Base-by-base conservation (phyloP, 345 rosid genomes). In the Lepidium didymum region DNA sequence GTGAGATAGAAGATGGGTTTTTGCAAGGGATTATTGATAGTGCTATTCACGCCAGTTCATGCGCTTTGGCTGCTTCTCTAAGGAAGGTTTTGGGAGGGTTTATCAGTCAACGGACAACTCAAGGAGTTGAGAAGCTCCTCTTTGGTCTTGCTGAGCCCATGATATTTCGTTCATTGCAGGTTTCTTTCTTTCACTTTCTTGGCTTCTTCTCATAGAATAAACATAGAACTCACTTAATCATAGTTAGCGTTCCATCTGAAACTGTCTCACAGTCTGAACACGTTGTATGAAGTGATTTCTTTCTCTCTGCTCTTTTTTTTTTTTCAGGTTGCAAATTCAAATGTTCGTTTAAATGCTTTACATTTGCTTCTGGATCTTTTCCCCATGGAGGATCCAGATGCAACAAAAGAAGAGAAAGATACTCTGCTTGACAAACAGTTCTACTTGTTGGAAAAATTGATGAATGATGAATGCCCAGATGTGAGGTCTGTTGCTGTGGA, bases 381-480 rank as follows among this genome's bases (percentile, higher is more conserved):
- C 65, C 99, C 98, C 10, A 81, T 93, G 72, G 97, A 93, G 78
- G 91, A 93, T 81, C 99, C 99, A 19, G 94, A 87, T 74, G 76
- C 91, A 62, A 87, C 88, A 18, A 93, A 91, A 76, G 99, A 91
- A 79, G 91, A 63, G 25, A 91, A 93, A 73, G 97, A 93, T 80
- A 72, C 83, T 4, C 68, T 90, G 59, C 88, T 87, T 46, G 92
- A 87, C 55, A 94, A 80, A 62, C 96, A 94, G 81, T 91, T 88
- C 83, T 91, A 83, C 73, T 78, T 94, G 76, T 41, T 88, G 79
- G 99, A 94, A 77, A 87, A 73, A 66, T 62, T 88, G 65, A 82
- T 94, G 67, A 75, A 72, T 76, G 99, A 94, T 80, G 96, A 87
- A 73, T 87, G 95, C 44, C 95, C 96, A 38, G 91, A 84, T 66